Evolutionary conservation across 2,329 filamentous ascomycete genomes (phyloP), one percentile per base, ranked within the genome.

Genomic region (Stagonosporopsis chrysanthemi): DNA sequence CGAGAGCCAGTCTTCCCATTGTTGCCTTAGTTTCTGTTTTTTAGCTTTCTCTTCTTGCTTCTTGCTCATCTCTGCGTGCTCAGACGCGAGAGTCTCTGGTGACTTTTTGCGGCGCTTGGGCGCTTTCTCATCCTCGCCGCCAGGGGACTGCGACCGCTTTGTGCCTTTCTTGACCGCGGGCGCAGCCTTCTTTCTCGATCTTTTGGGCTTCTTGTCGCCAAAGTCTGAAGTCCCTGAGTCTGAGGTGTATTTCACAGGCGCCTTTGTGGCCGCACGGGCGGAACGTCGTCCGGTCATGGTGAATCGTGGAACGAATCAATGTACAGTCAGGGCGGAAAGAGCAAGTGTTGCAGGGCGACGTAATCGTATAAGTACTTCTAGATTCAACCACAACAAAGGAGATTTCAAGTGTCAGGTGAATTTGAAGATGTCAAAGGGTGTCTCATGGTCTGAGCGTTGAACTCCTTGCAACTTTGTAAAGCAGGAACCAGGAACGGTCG

Each of bases 241-340:
- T 11, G 62, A 64, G 1, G 55, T 60, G 39, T 64, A 64, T 23
- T 65, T 63, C 0, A 66, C 57, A 17, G 60, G 55, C 43, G 61
- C 60, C 40, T 64, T 61, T 3, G 40, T 29, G 26, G 40, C 52
- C 5, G 58, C 50, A 36, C 62, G 57, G n/a, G 51, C 56, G 14
- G 60, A 64, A 40, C 52, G 35, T 45, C 62, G 56, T 31, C 48
- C 41, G 9, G 62, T 57, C 62, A 66, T 66, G 7, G n/a, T 43
- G 29, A 29, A 33, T 11, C 15, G 12, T 17, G 36, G 36, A 23
- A 19, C 19, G n/a, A 22, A 6, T 39, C 19, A 22, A 35, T 43
- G 5, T 3, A 33, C 19, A 19, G 19, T 19, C 19, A 3, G 19
- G 19, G 19, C 2, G 19, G 19, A 19, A 19, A 19, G 19, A 19